Evolutionary conservation across 768 basidiomycete species (phyloP).

Genomic region (Suillus decipiens): DNA sequence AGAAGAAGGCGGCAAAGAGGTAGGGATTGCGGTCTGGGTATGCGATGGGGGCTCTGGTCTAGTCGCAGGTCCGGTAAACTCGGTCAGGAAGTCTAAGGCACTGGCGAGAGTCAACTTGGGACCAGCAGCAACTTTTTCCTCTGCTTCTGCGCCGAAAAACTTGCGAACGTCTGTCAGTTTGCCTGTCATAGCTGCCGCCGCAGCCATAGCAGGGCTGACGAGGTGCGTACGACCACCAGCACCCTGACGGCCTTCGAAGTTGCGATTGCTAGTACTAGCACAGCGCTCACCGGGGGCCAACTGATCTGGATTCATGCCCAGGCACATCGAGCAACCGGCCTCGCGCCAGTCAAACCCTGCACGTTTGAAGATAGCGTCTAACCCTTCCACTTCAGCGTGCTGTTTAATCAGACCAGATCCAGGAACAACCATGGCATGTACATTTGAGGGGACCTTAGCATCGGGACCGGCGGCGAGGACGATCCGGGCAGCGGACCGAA

Average conservation of each 20-base stretch:
- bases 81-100: slow-evolving; percentile 76
- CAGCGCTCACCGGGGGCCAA: slow-evolving; percentile 81
- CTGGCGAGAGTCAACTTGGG: slow-evolving; percentile 69
- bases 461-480: slow-evolving; percentile 72
- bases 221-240: slow-evolving; percentile 89
- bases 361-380: slow-evolving; percentile 83
- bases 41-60: slow-evolving; percentile 42
- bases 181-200: slow-evolving; percentile 86
- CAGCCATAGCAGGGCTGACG: slow-evolving; percentile 90
- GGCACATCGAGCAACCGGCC: slow-evolving; percentile 94
- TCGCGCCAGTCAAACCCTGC: slow-evolving; percentile 96
- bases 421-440: slow-evolving; percentile 90
- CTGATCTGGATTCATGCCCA: slow-evolving; percentile 96
- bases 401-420: slow-evolving; percentile 90
- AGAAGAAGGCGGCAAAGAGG: slow-evolving; percentile 39
- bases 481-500: slow-evolving; percentile 82
- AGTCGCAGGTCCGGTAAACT: slow-evolving; percentile 59
- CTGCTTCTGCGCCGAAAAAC: slow-evolving; percentile 52
- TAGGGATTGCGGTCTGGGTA: slow-evolving; percentile 32
- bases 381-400: slow-evolving; percentile 87
- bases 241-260: slow-evolving; percentile 90
- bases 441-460: slow-evolving; percentile 69
- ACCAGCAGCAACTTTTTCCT: slow-evolving; percentile 44
- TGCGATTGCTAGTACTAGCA: slow-evolving; percentile 90
- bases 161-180: slow-evolving; percentile 85